Conservation (phyloP, 768 basidiomycete genomes). For the Cyclocybe aegerita region DNA sequence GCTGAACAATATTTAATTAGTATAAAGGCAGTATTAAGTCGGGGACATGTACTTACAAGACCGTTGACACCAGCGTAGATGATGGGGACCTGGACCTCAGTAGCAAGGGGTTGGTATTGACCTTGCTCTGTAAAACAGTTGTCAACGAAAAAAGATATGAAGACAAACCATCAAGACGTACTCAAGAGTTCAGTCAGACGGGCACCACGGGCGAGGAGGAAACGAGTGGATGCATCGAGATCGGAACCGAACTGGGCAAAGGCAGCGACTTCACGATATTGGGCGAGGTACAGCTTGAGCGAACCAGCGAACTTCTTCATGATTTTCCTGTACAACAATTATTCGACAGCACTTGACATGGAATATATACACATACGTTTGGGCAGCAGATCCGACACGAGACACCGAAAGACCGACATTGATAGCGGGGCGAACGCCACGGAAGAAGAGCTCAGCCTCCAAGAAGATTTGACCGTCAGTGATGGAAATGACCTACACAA, state of each 20-base stretch:
- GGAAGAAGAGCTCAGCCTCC: slow-evolving; percentile 99
- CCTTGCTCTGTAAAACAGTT: slow-evolving; percentile 75
- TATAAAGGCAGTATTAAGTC: not conserved
- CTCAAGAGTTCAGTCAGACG: slow-evolving; percentile 96
- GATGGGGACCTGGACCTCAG: slow-evolving; percentile 97
- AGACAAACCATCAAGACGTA: slow-evolving; percentile 33
- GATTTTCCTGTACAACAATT: slow-evolving; percentile 64
- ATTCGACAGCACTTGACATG: not conserved
- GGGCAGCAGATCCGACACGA: slow-evolving; percentile 99
- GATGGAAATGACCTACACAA: slow-evolving; percentile 91
- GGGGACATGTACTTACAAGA: slow-evolving; percentile 57
- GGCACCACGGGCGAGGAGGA: slow-evolving; percentile 96
- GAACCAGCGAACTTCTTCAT: slow-evolving; percentile 99
- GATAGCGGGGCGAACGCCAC: slow-evolving; percentile 99
- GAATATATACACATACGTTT: slow-evolving; percentile 70
- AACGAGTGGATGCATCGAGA: slow-evolving; percentile 98
- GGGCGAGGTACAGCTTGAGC: slow-evolving; percentile 98
- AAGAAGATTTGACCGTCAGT: slow-evolving; percentile 99
- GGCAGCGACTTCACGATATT: slow-evolving; percentile 99
- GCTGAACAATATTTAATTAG: slow-evolving; percentile 38
- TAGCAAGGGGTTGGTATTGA: slow-evolving; percentile 93
- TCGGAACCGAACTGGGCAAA: slow-evolving; percentile 99
- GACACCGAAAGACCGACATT: slow-evolving; percentile 99
- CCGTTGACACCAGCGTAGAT: slow-evolving; percentile 99
- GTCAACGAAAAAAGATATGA: slow-evolving; percentile 4